These are phyloP conservation scores for Marasmius sp. DNA, from an alignment of 1,284 basidiomycete species.

Conservation along the genomic window DNA sequence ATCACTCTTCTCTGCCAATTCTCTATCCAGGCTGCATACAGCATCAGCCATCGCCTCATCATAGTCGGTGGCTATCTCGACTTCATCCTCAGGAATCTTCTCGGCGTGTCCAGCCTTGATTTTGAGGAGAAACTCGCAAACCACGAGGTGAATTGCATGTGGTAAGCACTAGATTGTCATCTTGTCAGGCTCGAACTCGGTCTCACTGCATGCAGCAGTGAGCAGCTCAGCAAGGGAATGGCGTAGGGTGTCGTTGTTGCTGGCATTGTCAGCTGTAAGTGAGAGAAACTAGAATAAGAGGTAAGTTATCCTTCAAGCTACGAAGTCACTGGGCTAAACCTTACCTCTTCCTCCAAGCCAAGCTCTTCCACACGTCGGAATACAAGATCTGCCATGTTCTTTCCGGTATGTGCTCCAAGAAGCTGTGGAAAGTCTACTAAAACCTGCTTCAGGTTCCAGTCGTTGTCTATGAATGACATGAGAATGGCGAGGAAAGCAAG, in stretches of 20 bases:
- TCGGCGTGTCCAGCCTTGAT: neutral
- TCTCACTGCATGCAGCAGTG: neutral
- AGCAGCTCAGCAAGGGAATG: neutral
- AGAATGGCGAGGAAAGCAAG: neutral
- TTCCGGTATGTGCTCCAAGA: neutral
- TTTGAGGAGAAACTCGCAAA: neutral
- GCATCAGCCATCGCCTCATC: neutral
- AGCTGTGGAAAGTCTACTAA: neutral
- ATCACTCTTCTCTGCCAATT: neutral
- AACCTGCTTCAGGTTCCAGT: neutral
- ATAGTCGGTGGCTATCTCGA: neutral
- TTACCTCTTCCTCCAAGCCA: neutral
- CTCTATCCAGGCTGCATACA: neutral
- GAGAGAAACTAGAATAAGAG: neutral
- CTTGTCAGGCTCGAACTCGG: neutral
- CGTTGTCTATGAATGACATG: neutral
- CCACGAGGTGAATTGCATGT: constrained; percentile 4
- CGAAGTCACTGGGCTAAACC: neutral
- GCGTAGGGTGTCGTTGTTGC: neutral
- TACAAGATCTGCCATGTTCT: neutral
- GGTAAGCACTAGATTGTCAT: neutral
- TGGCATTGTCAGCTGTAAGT: constrained; percentile 1
- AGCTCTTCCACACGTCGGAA: neutral
- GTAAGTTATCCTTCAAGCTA: neutral
- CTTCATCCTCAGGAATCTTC: neutral